phyloP scores from a whole-genome alignment of 495 filamentous ascomycete species.

The Astrocystis sublimbata region DNA sequence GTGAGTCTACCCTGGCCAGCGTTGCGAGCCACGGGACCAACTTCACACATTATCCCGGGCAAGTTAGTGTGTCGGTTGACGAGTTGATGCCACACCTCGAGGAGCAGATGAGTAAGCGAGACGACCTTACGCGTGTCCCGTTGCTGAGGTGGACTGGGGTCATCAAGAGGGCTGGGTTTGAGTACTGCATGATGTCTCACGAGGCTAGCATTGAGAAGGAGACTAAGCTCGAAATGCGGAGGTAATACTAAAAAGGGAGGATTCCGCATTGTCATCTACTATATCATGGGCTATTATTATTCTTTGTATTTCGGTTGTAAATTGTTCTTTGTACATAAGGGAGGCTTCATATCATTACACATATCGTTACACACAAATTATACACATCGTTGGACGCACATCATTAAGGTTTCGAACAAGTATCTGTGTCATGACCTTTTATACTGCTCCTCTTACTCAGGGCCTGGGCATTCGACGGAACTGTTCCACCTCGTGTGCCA shows the following conservation, averaged over 20 bases:
- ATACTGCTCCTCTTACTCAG: too few relatives aligned
- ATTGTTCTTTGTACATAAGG: too few relatives aligned
- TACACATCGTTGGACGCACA: too few relatives aligned
- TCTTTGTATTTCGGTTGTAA: too few relatives aligned
- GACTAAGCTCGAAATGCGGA: neutral
- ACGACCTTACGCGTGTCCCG: neutral
- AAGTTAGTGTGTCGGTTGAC: neutral
- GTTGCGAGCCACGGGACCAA: neutral
- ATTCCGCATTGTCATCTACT: neutral
- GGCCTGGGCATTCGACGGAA: too few relatives aligned
- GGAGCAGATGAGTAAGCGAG: neutral
- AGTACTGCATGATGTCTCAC: neutral
- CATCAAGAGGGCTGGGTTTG: neutral
- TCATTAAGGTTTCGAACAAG: too few relatives aligned
- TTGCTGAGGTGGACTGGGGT: neutral
- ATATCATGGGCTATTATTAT: too few relatives aligned
- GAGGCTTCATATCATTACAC: too few relatives aligned
- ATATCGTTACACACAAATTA: too few relatives aligned
- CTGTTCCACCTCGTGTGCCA: too few relatives aligned
- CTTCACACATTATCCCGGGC: neutral
- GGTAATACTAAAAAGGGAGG: neutral
- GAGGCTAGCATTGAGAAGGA: neutral
- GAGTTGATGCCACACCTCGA: neutral
- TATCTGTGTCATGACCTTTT: too few relatives aligned
- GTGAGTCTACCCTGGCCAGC: neutral